Percentiles rank a stretch among this genome's conserved stretches.
phyloP scores from a whole-genome alignment of 2,329 filamentous ascomycete species.

The Colletotrichum melonis region DNA sequence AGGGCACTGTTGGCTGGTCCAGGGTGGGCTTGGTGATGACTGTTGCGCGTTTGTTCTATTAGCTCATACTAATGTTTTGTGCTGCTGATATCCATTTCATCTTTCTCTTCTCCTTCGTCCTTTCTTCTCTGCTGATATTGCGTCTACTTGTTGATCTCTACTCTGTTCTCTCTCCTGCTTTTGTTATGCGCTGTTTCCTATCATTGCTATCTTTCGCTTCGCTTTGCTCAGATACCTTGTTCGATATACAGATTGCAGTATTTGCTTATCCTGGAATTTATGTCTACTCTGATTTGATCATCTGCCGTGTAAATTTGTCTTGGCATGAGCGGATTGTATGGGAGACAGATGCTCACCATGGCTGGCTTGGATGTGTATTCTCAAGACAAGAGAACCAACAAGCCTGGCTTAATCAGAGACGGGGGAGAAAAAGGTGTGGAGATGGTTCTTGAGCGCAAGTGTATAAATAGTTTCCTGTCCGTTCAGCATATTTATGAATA shows the following conservation, averaged over 20 bases:
- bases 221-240: conserved; percentile 66
- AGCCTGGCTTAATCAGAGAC: background rate
- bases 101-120: conserved; percentile 51
- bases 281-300: conserved; percentile 13
- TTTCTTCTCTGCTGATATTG: conserved; percentile 40
- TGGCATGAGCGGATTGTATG: background rate
- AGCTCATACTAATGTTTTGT: conserved; percentile 53
- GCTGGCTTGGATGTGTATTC: background rate
- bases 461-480: conserved; percentile 33
- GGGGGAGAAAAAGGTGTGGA: background rate
- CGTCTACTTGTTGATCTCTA: conserved; percentile 45
- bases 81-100: conserved; percentile 52
- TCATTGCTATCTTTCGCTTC: conserved; percentile 36
- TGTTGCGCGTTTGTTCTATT: conserved; percentile 53
- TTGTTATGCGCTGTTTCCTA: background rate
- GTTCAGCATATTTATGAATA: conserved; percentile 21
- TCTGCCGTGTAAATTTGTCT: conserved; percentile 22
- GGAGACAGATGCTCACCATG: background rate
- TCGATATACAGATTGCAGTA: conserved; percentile 61
- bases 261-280: conserved; percentile 33
- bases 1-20: conserved; percentile 62
- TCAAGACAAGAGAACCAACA: background rate
- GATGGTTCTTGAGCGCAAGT: conserved; percentile 22
- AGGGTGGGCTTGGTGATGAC: conserved; percentile 54
- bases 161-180: conserved; percentile 36